phyloP scores from a whole-genome alignment of 2,329 filamentous ascomycete genomes.

The Bretziella fagacearum region DNA sequence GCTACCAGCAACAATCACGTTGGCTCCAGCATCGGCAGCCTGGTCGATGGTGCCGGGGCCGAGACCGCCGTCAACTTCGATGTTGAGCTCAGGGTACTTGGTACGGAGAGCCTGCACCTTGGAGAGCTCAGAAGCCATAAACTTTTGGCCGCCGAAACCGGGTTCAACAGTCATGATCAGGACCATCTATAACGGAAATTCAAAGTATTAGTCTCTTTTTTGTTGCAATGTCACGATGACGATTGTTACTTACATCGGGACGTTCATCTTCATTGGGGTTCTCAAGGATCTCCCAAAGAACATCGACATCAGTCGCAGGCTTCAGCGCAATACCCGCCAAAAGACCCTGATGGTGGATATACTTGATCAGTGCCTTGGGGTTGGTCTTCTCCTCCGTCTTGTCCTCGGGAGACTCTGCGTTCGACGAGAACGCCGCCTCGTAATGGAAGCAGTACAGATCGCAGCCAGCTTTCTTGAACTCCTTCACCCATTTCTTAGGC shows the following conservation, averaged over 20 bases:
- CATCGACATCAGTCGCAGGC: conserved; percentile 76
- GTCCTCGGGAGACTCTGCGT: conserved; percentile 61
- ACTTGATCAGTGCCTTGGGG: conserved; percentile 70
- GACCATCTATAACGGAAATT: conserved; percentile 54
- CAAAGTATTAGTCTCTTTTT: conserved; percentile 13
- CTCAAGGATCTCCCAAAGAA: conserved; percentile 80
- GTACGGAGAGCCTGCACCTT: conserved; percentile 75
- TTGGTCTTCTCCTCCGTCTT: conserved; percentile 55
- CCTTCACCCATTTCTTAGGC: conserved; percentile 96
- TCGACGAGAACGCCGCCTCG: conserved; percentile 81
- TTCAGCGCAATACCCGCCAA: conserved; percentile 92
- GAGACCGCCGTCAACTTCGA: conserved; percentile 90
- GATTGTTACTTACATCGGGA: conserved; percentile 56
- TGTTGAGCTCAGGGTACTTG: conserved; percentile 81
- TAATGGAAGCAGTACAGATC: conserved; percentile 99
- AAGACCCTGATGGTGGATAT: conserved; percentile 78
- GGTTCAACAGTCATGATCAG: conserved; percentile 97
- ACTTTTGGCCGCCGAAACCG: conserved; percentile 94
- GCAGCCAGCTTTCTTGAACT: conserved; percentile 85
- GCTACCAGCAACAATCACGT: conserved; percentile 93
- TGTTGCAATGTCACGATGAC: neutral
- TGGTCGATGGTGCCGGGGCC: conserved; percentile 80
- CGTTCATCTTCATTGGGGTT: conserved; percentile 53
- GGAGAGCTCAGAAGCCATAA: conserved; percentile 89
- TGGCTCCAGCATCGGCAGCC: conserved; percentile 86